Conservation (phyloP, 1,284 basidiomycete species). For the Sanghuangporus baumii region DNA sequence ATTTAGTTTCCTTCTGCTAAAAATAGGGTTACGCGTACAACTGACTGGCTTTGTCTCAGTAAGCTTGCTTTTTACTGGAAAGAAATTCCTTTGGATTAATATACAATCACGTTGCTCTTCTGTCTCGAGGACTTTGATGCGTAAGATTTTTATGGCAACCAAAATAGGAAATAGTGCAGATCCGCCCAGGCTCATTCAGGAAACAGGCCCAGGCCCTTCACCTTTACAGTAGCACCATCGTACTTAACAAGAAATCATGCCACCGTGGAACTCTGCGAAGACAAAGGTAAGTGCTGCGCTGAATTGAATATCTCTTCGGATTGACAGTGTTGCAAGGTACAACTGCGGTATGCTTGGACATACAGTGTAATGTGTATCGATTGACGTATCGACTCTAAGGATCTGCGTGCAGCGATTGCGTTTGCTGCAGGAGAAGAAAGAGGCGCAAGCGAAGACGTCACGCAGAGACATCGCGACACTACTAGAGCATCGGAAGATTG, state of each 20-base stretch:
- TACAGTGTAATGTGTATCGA: neutral
- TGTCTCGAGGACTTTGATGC: no score
- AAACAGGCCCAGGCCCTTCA: no score
- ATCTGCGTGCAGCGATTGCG: conserved; percentile 88
- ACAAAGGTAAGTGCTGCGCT: conserved; percentile 8
- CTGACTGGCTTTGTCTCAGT: no score
- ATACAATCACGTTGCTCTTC: no score
- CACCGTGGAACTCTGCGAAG: conserved; percentile 16
- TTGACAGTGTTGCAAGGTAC: conserved; percentile 4
- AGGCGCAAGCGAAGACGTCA: conserved; percentile 82
- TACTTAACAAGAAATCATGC: neutral
- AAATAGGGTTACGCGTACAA: no score
- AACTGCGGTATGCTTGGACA: conserved; percentile 12
- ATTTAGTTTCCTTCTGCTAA: no score
- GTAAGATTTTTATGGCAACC: neutral
- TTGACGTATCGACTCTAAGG: conserved; percentile 39
- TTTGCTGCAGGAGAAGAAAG: conserved; percentile 90
- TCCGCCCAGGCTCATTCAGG: neutral
- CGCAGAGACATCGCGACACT: conserved; percentile 76
- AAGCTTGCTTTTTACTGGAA: no score
- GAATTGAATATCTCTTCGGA: neutral
- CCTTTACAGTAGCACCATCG: no score
- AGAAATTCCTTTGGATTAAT: no score
- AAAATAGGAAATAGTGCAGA: neutral
- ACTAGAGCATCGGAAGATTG: conserved; percentile 73